Conservation (phyloP, 2,329 filamentous ascomycete species). For the Arthroderma sp. region DNA sequence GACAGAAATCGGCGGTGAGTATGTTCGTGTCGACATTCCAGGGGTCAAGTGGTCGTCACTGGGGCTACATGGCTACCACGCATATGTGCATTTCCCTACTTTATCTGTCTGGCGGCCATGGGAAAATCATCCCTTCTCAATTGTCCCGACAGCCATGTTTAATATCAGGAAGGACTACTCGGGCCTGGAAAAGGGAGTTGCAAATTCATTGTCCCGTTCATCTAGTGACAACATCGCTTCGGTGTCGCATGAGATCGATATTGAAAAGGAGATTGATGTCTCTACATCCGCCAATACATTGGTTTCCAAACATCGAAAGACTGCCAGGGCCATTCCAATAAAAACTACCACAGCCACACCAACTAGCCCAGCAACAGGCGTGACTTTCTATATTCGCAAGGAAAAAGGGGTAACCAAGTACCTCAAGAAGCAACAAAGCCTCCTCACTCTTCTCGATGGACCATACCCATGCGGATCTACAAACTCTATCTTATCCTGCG, state of each 20-base stretch:
- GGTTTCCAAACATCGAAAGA: neutral
- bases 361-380: slow-evolving; percentile 11
- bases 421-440: slow-evolving; percentile 13
- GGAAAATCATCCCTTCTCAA: slow-evolving; percentile 45
- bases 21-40: slow-evolving; percentile 32
- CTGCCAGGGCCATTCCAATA: neutral
- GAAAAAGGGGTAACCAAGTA: slow-evolving; percentile 23
- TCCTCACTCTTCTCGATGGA: slow-evolving; percentile 30
- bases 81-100: slow-evolving; percentile 39
- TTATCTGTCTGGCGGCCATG: slow-evolving; percentile 29
- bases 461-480: slow-evolving; percentile 23
- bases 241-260: neutral
- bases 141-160: slow-evolving; percentile 20
- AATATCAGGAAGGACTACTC: neutral
- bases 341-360: neutral
- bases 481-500: slow-evolving; percentile 17
- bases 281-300: neutral
- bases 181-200: neutral
- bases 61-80: slow-evolving; percentile 22
- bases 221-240: neutral
- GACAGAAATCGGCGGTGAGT: slow-evolving; percentile 20
- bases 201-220: slow-evolving; percentile 1
- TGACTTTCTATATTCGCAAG: slow-evolving; percentile 28
- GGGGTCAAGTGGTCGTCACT: slow-evolving; percentile 23
- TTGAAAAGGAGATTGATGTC: neutral